Percentiles rank a stretch among this genome's conserved stretches.
These are phyloP conservation scores for Pseudopediastrum boryanum DNA, from an alignment of 139 green algal genomes.

Conservation along the genomic window DNA sequence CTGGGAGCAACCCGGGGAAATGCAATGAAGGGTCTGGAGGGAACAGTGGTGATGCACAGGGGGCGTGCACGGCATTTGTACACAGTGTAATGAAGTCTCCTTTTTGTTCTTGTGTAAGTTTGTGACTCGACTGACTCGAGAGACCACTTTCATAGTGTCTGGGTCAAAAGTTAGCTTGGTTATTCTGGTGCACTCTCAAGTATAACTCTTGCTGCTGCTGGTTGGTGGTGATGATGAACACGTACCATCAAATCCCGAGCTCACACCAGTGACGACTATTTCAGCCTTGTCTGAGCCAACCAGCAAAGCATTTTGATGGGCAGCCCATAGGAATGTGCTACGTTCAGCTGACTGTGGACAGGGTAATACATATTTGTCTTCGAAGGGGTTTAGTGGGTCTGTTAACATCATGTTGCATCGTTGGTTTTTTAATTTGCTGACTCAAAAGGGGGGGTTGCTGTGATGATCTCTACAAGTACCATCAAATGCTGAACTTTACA, in stretches of 20 bases:
- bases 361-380: neutral
- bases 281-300: constrained; percentile 30
- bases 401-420: neutral
- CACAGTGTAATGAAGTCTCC: too few species aligned
- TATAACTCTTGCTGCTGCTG: neutral
- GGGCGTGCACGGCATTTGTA: too few species aligned
- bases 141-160: too few species aligned
- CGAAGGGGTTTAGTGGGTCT: neutral
- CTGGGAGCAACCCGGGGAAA: too few species aligned
- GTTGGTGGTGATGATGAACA: neutral
- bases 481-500: constrained; percentile 38
- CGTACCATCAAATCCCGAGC: constrained; percentile 44
- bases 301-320: neutral
- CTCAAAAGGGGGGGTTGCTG: neutral
- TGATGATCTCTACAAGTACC: constrained; percentile 9
- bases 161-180: too few species aligned
- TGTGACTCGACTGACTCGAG: too few species aligned
- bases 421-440: neutral
- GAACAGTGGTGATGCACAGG: too few species aligned
- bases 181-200: neutral
- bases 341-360: neutral
- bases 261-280: neutral
- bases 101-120: too few species aligned
- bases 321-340: neutral
- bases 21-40: too few species aligned